These are phyloP conservation scores for Neltuma alba DNA, from an alignment of 306 rosid species.

Conservation along the genomic window DNA sequence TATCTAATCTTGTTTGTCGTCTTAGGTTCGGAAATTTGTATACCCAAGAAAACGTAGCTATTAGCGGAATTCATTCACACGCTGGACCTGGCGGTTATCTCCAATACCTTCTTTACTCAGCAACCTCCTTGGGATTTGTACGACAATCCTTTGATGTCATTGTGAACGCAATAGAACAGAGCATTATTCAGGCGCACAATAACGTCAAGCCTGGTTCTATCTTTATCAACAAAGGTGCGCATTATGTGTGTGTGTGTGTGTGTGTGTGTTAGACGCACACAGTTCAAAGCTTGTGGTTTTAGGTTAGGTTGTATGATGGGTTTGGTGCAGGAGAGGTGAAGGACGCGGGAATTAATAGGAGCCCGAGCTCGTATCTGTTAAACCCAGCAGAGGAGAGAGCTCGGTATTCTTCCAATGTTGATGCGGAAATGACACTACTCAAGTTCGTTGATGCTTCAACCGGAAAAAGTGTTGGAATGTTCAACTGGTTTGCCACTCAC, in stretches of 20 bases:
- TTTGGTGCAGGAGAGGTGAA: constrained; percentile 58
- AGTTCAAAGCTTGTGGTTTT: background rate
- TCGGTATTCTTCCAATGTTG: constrained; percentile 58
- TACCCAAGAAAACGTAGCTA: constrained; percentile 77
- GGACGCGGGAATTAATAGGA: constrained; percentile 74
- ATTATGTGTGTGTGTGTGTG: too few relatives aligned
- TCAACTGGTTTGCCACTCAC: constrained; percentile 78
- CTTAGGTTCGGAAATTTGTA: constrained; percentile 70
- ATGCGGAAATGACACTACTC: constrained; percentile 68
- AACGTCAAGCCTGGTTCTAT: constrained; percentile 70
- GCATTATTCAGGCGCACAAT: constrained; percentile 73
- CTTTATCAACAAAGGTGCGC: constrained; percentile 60
- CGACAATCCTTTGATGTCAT: constrained; percentile 80
- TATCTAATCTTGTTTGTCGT: background rate
- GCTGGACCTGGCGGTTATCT: constrained; percentile 93
- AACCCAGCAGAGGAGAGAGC: constrained; percentile 77
- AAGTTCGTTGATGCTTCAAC: constrained; percentile 65
- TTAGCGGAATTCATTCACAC: constrained; percentile 86
- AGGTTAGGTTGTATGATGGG: background rate
- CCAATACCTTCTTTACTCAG: constrained; percentile 71
- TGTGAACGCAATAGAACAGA: constrained; percentile 64
- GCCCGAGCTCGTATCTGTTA: constrained; percentile 78
- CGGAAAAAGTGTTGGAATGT: constrained; percentile 60
- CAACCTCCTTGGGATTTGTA: constrained; percentile 73
- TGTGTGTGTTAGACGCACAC: too few relatives aligned